A percentile compares a stretch with the other conserved stretches of the same genome.
Evolutionary conservation across 805 yeast species (phyloP).

Genomic region (Starmerella riodocensis): DNA sequence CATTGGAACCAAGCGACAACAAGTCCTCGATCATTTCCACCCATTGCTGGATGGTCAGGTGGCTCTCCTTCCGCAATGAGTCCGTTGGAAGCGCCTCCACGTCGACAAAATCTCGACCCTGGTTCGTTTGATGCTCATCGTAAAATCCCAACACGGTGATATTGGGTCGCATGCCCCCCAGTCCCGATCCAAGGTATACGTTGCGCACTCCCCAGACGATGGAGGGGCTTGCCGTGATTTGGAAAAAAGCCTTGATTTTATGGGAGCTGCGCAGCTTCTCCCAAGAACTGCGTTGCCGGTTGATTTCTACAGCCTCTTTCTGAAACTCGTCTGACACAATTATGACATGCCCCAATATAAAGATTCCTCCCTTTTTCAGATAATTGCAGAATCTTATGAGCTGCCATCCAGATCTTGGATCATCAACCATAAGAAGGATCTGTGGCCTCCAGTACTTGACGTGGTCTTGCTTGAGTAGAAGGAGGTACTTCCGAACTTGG

Average conservation of each 20-base stretch:
- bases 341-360: constrained; percentile 83
- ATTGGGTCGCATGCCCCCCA: constrained; percentile 98
- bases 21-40: constrained; percentile 85
- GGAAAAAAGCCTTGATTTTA: constrained; percentile 84
- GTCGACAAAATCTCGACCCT: constrained; percentile 23
- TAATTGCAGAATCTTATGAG: constrained; percentile 86
- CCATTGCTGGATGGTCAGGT: constrained; percentile 69
- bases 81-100: constrained; percentile 63
- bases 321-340: constrained; percentile 43
- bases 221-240: constrained; percentile 74
- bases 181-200: constrained; percentile 80
- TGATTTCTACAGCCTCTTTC: constrained; percentile 52
- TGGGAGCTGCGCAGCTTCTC: constrained; percentile 61
- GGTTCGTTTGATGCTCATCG: constrained; percentile 35
- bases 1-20: constrained; percentile 74
- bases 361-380: constrained; percentile 88
- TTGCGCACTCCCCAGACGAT: constrained; percentile 93
- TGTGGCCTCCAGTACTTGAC: constrained; percentile 99
- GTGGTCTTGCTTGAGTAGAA: constrained; percentile 75
- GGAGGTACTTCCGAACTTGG: constrained; percentile 82
- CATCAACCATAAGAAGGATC: constrained; percentile 71
- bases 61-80: constrained; percentile 53
- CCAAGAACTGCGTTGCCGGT: constrained; percentile 72
- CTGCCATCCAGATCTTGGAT: constrained; percentile 86
- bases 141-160: constrained; percentile 85